These are phyloP conservation scores for Seiridium unicorne DNA, from an alignment of 2,329 filamentous ascomycete species.

Conservation along the genomic window DNA sequence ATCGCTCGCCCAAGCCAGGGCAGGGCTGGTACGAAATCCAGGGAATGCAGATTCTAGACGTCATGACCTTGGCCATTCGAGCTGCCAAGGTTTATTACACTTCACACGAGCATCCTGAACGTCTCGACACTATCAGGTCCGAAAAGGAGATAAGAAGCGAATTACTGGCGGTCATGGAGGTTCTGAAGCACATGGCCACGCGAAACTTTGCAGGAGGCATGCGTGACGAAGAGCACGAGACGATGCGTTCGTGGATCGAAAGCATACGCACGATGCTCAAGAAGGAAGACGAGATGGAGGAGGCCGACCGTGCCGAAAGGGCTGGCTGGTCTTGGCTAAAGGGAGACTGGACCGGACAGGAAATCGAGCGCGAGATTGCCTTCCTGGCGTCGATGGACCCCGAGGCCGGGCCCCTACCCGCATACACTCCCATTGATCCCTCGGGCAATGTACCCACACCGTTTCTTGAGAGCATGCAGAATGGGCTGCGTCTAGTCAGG, in stretches of 20 bases:
- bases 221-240: constrained; percentile 71
- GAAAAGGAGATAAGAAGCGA: constrained; percentile 85
- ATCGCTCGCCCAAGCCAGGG: constrained; percentile 30
- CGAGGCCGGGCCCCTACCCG: constrained; percentile 59
- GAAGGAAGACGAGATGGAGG: constrained; percentile 75
- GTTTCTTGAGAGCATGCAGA: constrained; percentile 72
- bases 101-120: constrained; percentile 81
- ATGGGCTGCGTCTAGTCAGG: constrained; percentile 77
- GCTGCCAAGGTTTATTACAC: constrained; percentile 97
- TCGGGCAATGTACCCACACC: constrained; percentile 59
- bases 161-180: constrained; percentile 81
- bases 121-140: constrained; percentile 81
- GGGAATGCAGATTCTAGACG: constrained; percentile 87
- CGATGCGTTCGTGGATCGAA: constrained; percentile 76
- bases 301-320: constrained; percentile 67
- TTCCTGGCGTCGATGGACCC: constrained; percentile 77
- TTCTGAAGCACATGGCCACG: constrained; percentile 86
- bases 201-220: constrained; percentile 84
- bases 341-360: constrained; percentile 72
- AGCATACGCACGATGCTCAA: constrained; percentile 75
- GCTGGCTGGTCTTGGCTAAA: constrained; percentile 78
- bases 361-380: constrained; percentile 75
- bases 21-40: constrained; percentile 83
- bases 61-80: constrained; percentile 91
- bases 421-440: constrained; percentile 61